phyloP scores from a whole-genome alignment of 371 early-diverging fungal species.

The Mucor plumbeus region DNA sequence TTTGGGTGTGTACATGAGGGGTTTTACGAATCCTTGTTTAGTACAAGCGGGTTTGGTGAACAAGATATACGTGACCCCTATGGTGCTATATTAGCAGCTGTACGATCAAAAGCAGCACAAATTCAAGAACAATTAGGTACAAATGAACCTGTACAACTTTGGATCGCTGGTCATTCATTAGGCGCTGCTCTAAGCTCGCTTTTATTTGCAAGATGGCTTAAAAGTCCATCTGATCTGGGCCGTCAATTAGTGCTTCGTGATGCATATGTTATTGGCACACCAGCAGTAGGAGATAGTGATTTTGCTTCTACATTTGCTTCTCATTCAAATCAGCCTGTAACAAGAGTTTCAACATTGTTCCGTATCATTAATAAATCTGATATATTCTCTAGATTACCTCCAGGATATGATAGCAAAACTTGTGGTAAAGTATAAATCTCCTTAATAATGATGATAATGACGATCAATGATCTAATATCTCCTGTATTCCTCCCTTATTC shows the following conservation, averaged over 20 bases:
- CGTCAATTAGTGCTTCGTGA: slow-evolving; percentile 40
- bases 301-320: slow-evolving; percentile 49
- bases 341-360: slow-evolving; percentile 35
- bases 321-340: slow-evolving; percentile 27
- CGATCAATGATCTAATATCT: neutral
- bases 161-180: slow-evolving; percentile 59
- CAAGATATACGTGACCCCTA: slow-evolving; percentile 51
- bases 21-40: slow-evolving; percentile 43
- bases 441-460: neutral
- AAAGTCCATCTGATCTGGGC: slow-evolving; percentile 35
- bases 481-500: neutral
- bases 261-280: slow-evolving; percentile 47
- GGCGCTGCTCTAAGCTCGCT: slow-evolving; percentile 55
- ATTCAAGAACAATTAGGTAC: slow-evolving; percentile 28
- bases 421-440: slow-evolving; percentile 13
- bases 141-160: slow-evolving; percentile 49
- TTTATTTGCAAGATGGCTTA: slow-evolving; percentile 49
- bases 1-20: slow-evolving; percentile 49
- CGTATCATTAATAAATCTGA: slow-evolving; percentile 41
- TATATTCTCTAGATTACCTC: slow-evolving; percentile 37
- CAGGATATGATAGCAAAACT: slow-evolving; percentile 35
- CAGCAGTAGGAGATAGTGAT: slow-evolving; percentile 47
- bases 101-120: slow-evolving; percentile 38
- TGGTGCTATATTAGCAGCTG: slow-evolving; percentile 44
- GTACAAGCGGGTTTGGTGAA: slow-evolving; percentile 23